Evolutionary conservation across 129 eudicot species (phyloP), one percentile per base, ranked within the genome.

Genomic region (Logfia minima): DNA sequence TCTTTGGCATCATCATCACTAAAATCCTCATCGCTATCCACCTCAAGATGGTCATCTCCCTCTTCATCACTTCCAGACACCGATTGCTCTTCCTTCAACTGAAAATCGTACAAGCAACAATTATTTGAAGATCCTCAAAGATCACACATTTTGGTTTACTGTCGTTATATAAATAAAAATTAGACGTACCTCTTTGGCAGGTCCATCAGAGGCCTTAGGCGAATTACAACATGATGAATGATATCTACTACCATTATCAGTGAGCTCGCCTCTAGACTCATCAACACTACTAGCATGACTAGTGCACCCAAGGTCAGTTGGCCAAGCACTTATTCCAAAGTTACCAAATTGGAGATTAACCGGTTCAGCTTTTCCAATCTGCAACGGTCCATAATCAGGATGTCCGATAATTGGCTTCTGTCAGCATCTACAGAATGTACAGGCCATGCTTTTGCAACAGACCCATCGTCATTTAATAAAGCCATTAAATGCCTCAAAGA

Each of bases 381-480:
- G 87, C 82, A 91, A 68, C 1, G 97, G 97, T 26, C 98, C 98
- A 75, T 87, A 87, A 89, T 83, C 65, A 90, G 98, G 70, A 74
- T 71, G 80, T 16, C 87, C 90, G 56, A 80, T 16, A 71, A 79
- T 70, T 31, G 86, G 85, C 56, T 85, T 90, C 90, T 93, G 59
- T 86, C 76, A 70, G 69, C 77, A 68, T 88, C 96, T n/a, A 79
- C 77, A 26, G 88, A 81, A 71, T 83, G 80, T 63, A 93, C 88
- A 35, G 98, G 97, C 98, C 98, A 93, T 26, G 96, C 98, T 86
- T 90, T 93, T 61, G 98, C 98, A 61, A 93, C 98, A 72, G 98
- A 93, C 3, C 98, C 98, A 35, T 93, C 97, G 14, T 80, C 78
- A n/a, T 93, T 91, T 23, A 91, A 22, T 71, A 93, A 93, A 53